Evolutionary conservation across 768 basidiomycete species (phyloP).

Genomic region (Baorangia bicolor): DNA sequence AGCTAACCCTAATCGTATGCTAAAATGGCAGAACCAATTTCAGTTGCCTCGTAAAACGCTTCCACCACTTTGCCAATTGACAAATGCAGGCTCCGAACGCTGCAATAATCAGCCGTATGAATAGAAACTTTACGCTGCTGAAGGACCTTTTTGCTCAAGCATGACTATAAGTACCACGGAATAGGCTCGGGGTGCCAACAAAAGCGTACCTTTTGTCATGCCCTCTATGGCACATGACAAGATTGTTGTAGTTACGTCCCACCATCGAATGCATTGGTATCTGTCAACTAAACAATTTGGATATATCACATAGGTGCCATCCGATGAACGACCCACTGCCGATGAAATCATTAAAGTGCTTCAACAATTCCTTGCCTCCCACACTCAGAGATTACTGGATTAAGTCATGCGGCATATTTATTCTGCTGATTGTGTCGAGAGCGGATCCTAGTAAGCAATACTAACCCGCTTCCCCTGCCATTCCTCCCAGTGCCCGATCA

Average conservation of each 20-base stretch:
- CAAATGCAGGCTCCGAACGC: too few relatives aligned
- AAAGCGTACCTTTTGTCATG: background rate
- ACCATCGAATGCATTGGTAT: background rate
- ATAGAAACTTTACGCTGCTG: too few relatives aligned
- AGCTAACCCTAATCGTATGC: too few relatives aligned
- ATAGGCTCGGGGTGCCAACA: background rate
- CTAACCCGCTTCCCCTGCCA: constrained; percentile 50
- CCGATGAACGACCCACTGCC: too few relatives aligned
- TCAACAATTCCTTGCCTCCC: background rate
- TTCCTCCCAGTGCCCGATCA: constrained; percentile 48
- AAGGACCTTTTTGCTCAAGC: background rate
- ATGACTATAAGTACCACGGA: too few relatives aligned
- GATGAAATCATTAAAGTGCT: background rate
- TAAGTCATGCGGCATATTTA: background rate
- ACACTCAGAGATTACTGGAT: background rate
- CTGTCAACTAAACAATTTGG: background rate
- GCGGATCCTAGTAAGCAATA: constrained; percentile 44
- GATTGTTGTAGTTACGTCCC: too few relatives aligned
- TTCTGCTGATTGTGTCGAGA: background rate
- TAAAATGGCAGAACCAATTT: too few relatives aligned
- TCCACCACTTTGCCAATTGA: too few relatives aligned
- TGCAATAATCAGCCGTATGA: too few relatives aligned
- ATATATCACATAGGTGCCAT: background rate
- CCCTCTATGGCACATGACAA: background rate
- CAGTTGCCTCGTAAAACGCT: too few relatives aligned